Conservation (phyloP, 2,329 filamentous ascomycete genomes). For the Exophiala alcalophila region DNA sequence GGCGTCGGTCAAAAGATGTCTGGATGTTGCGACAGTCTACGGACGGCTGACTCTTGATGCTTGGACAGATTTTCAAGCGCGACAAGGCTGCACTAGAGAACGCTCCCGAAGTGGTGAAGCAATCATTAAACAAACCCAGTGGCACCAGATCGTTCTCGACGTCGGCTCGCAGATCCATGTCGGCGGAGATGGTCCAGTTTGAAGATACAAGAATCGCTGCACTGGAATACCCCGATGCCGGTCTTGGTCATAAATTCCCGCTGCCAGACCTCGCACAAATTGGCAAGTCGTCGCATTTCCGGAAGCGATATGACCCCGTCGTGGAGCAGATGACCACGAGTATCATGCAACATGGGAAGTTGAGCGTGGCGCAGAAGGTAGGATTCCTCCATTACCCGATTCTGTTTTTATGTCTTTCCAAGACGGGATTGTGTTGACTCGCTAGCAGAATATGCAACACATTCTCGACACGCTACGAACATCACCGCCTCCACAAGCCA, state of each 20-base stretch:
- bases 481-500: constrained; percentile 48
- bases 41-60: too few species aligned
- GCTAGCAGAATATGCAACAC: constrained; percentile 72
- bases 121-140: constrained; percentile 33
- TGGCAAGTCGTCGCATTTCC: constrained; percentile 62
- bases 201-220: constrained; percentile 33
- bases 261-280: constrained; percentile 62
- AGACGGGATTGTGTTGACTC: too few species aligned
- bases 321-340: constrained; percentile 84
- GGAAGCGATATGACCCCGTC: constrained; percentile 80
- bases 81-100: constrained; percentile 61
- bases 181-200: constrained; percentile 30
- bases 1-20: too few species aligned
- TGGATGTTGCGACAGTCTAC: too few species aligned
- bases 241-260: constrained; percentile 71
- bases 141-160: constrained; percentile 57
- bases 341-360: constrained; percentile 87
- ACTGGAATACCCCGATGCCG: constrained; percentile 29
- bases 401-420: too few species aligned
- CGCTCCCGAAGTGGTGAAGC: constrained; percentile 65
- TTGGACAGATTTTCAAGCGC: constrained; percentile 59
- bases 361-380: constrained; percentile 85
- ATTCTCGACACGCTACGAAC: constrained; percentile 83
- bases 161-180: constrained; percentile 41
- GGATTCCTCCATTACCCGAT: constrained; percentile 5